A percentile compares a stretch with the other conserved stretches of the same genome.
Evolutionary conservation across 75 land plant genomes (phyloP).

Genomic region (Sequoiadendron giganteum): DNA sequence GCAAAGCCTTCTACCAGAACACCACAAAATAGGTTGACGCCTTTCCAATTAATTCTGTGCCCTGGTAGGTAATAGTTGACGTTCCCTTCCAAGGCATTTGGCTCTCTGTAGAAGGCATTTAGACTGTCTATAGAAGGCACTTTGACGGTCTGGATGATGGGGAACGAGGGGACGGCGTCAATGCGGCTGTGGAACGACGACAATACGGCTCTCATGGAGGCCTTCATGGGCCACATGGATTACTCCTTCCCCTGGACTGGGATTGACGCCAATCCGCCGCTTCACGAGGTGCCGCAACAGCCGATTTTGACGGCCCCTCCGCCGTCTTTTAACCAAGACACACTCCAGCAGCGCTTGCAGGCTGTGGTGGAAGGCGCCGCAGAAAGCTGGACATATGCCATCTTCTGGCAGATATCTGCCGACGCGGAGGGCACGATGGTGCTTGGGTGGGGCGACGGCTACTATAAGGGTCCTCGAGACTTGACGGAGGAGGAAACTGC

Average conservation of each 20-base stretch:
- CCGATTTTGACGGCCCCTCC: neutral
- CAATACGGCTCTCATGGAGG: slow-evolving; percentile 21
- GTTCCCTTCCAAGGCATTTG: too few species aligned
- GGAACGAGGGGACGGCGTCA: slow-evolving; percentile 8
- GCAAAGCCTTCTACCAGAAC: too few species aligned
- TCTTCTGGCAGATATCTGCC: slow-evolving; percentile 36
- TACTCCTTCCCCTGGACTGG: slow-evolving; percentile 7
- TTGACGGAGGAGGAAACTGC: slow-evolving; percentile 7
- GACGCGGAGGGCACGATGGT: neutral
- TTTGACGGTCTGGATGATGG: slow-evolving; percentile 13
- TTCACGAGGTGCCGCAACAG: neutral
- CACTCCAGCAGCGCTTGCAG: slow-evolving; percentile 72
- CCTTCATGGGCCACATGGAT: slow-evolving; percentile 20
- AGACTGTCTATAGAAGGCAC: neutral
- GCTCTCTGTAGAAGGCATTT: too few species aligned
- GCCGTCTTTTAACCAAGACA: slow-evolving; percentile 54
- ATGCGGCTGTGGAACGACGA: slow-evolving; percentile 28
- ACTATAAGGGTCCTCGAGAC: slow-evolving; percentile 19
- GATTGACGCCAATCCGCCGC: slow-evolving; percentile 1
- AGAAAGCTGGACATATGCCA: slow-evolving; percentile 48
- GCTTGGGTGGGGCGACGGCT: slow-evolving; percentile 34
- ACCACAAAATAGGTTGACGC: too few species aligned
- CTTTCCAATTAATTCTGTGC: too few species aligned
- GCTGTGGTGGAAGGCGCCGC: slow-evolving; percentile 65
- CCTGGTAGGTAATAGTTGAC: too few species aligned